These are phyloP conservation scores for Bretschneidera sinensis DNA, from an alignment of 345 rosid genomes.

Conservation along the genomic window DNA sequence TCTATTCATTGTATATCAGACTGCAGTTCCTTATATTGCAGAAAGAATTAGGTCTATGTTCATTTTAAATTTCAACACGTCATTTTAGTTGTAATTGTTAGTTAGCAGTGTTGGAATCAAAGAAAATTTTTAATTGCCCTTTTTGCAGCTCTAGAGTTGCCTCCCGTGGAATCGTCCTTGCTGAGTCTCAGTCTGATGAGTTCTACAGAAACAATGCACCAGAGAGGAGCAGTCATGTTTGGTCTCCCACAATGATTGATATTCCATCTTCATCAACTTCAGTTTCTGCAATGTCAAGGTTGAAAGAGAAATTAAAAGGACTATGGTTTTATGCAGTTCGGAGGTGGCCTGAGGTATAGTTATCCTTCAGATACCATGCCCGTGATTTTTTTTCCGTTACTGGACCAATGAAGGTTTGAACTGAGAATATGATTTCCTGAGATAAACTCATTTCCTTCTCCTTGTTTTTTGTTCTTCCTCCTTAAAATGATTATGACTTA, in stretches of 20 bases:
- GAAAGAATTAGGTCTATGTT: conserved; percentile 70
- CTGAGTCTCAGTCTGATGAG: conserved; percentile 55
- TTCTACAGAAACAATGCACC: conserved; percentile 18
- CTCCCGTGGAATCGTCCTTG: conserved; percentile 57
- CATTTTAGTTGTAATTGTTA: background rate
- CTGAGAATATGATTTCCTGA: background rate
- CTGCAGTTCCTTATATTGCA: conserved; percentile 76
- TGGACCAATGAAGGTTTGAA: background rate
- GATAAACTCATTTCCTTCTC: background rate
- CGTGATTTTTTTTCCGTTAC: background rate
- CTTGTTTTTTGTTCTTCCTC: too few relatives aligned
- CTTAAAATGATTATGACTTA: background rate
- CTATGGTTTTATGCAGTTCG: conserved; percentile 50
- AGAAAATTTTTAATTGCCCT: background rate
- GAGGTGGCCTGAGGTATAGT: conserved; percentile 77
- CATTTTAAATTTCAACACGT: background rate
- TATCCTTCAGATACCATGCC: background rate
- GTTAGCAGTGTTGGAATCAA: background rate
- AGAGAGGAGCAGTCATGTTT: conserved; percentile 31
- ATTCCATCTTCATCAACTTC: conserved; percentile 39
- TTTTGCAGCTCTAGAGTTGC: conserved; percentile 68
- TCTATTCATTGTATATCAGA: conserved; percentile 77
- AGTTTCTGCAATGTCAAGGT: conserved; percentile 42
- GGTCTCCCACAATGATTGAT: conserved; percentile 27
- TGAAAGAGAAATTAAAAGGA: conserved; percentile 47